Percentiles rank a stretch among this genome's conserved stretches.
phyloP scores from a whole-genome alignment of 2,329 filamentous ascomycete species.

The Chaetomium sp. region DNA sequence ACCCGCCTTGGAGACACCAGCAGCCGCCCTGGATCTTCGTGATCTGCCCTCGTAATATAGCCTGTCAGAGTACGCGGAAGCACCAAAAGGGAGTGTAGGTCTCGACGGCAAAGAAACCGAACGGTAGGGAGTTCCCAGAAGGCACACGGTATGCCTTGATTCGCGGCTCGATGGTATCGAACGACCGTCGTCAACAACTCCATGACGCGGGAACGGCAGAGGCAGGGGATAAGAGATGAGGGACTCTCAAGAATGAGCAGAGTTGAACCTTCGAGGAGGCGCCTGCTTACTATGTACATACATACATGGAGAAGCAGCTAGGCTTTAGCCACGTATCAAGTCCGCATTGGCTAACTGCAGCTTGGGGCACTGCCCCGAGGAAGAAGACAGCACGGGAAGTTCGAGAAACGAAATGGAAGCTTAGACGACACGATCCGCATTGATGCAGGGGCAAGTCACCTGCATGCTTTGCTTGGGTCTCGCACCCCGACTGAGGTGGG shows the following conservation, averaged over 20 bases:
- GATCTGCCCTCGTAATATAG: slow-evolving; percentile 30
- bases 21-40: slow-evolving; percentile 23
- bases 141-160: slow-evolving; percentile 22
- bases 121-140: not conserved
- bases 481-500: not conserved
- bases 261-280: not conserved
- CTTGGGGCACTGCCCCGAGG: slow-evolving; percentile 11
- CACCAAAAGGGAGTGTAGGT: slow-evolving; percentile 22
- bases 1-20: slow-evolving; percentile 11
- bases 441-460: slow-evolving; percentile 24
- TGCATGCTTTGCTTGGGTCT: not conserved
- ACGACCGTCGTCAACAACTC: not conserved
- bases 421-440: slow-evolving; percentile 20
- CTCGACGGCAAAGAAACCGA: slow-evolving; percentile 26
- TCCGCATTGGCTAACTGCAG: slow-evolving; percentile 28
- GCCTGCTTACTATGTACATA: not conserved
- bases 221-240: not conserved
- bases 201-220: not conserved
- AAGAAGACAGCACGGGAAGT: slow-evolving; percentile 1
- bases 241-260: not conserved
- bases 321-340: slow-evolving; percentile 28
- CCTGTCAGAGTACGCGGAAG: slow-evolving; percentile 25
- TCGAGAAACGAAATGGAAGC: slow-evolving; percentile 22
- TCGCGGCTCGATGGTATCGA: slow-evolving; percentile 8
- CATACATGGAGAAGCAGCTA: not conserved